A percentile compares a stretch with the other conserved stretches of the same genome.
phyloP scores from a whole-genome alignment of 2,329 filamentous ascomycete species.

The Neofusicoccum kwambonambiense region DNA sequence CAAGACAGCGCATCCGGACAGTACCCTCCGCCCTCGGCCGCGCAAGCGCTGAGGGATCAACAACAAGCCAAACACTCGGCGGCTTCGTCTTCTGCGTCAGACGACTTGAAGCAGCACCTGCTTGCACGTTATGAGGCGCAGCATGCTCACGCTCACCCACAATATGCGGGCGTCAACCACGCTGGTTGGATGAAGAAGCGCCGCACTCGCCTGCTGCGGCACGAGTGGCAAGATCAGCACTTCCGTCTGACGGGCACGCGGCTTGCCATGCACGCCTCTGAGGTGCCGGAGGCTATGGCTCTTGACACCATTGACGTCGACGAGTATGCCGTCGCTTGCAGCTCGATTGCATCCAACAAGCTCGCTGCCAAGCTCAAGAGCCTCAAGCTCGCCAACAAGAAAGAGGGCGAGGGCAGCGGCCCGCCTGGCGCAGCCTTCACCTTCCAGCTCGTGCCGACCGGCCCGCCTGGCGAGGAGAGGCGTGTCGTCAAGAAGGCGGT shows the following conservation, averaged over 20 bases:
- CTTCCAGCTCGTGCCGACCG: conserved; percentile 70
- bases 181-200: conserved; percentile 93
- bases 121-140: conserved; percentile 26
- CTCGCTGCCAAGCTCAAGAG: conserved; percentile 84
- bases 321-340: conserved; percentile 85
- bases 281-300: conserved; percentile 58
- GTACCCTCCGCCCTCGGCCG: background rate
- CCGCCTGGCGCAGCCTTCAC: conserved; percentile 62
- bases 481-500: conserved; percentile 37
- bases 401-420: conserved; percentile 56
- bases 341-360: conserved; percentile 74
- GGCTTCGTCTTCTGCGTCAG: conserved; percentile 3
- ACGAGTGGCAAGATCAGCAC: conserved; percentile 92
- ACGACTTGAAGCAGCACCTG: conserved; percentile 16
- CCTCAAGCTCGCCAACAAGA: conserved; percentile 58
- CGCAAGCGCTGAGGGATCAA: conserved; percentile 15
- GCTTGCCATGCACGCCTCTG: conserved; percentile 65
- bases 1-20: conserved; percentile 17
- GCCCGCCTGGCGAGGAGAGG: conserved; percentile 38
- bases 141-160: conserved; percentile 24
- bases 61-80: conserved; percentile 3
- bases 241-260: conserved; percentile 70
- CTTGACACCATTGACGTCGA: conserved; percentile 83
- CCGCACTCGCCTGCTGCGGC: conserved; percentile 80
- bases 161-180: conserved; percentile 59